Evolutionary conservation across 176 grass and related monocot species (phyloP).

Genomic region (Rhynchospora breviuscula): DNA sequence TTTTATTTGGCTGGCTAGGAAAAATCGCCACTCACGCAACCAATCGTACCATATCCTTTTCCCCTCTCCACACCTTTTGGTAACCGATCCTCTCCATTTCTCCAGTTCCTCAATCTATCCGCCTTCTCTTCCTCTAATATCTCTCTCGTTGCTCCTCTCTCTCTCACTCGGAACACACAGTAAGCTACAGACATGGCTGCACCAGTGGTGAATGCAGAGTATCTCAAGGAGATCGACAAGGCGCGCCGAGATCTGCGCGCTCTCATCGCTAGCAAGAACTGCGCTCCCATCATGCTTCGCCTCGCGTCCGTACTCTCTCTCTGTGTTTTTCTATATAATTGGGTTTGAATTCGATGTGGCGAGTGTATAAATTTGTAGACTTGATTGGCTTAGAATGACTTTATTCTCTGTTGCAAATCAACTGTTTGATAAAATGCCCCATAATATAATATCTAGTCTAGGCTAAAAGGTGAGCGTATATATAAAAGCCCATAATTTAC

Average conservation of each 20-base stretch:
- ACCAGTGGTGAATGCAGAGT: conserved; percentile 73
- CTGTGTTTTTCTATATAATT: background rate
- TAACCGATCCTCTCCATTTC: conserved; percentile 32
- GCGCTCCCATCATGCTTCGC: conserved; percentile 97
- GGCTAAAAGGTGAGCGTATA: background rate
- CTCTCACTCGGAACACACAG: background rate
- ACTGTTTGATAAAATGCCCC: conserved; percentile 8
- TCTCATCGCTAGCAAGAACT: conserved; percentile 86
- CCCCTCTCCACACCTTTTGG: background rate
- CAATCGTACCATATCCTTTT: conserved; percentile 27
- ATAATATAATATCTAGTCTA: background rate
- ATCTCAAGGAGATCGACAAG: conserved; percentile 82
- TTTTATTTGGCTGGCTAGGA: background rate
- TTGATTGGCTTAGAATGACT: background rate
- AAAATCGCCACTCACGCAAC: conserved; percentile 19
- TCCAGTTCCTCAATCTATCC: background rate
- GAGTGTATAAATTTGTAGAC: background rate
- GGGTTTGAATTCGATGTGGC: background rate
- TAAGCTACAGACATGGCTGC: conserved; percentile 44
- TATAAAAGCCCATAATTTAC: too few species aligned
- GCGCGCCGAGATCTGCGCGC: conserved; percentile 78
- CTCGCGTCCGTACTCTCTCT: conserved; percentile 48
- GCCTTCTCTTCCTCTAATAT: background rate
- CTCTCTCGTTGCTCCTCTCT: background rate
- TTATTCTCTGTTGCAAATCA: background rate